Percentiles rank a stretch among this genome's conserved stretches.
Evolutionary conservation across 2,329 filamentous ascomycete species (phyloP).

Genomic region (Fonsecaea nubica): DNA sequence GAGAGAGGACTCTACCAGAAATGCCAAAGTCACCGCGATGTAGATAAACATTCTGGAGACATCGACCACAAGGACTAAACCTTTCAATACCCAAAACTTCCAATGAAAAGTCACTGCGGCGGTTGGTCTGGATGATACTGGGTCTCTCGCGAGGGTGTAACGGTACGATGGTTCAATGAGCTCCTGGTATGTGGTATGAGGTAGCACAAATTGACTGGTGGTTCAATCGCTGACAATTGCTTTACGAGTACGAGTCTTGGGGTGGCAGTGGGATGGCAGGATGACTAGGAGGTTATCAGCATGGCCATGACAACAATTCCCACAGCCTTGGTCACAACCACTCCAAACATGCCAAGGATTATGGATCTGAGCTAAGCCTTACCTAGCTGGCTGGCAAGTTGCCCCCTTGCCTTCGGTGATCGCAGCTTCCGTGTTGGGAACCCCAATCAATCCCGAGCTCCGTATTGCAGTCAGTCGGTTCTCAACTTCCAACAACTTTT

Average conservation of each 20-base stretch:
- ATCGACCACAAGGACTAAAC: background rate
- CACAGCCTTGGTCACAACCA: background rate
- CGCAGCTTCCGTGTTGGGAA: constrained; percentile 14
- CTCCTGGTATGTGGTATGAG: background rate
- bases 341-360: background rate
- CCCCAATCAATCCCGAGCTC: constrained; percentile 20
- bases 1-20: constrained; percentile 38
- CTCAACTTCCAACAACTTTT: constrained; percentile 11
- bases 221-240: background rate
- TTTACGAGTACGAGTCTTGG: background rate
- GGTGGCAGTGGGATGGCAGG: no score
- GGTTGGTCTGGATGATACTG: background rate
- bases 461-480: constrained; percentile 17
- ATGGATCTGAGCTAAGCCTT: background rate
- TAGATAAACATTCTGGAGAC: constrained; percentile 2
- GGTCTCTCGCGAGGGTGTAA: background rate
- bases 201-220: background rate
- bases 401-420: constrained; percentile 1
- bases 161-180: background rate
- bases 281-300: background rate
- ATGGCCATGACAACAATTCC: background rate
- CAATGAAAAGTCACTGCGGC: background rate
- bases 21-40: constrained; percentile 17
- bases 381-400: background rate
- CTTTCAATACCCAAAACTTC: background rate